Percentiles rank a stretch among this genome's conserved stretches.
phyloP scores from a whole-genome alignment of 1,284 basidiomycete species.

The Sporisorium exsertum region DNA sequence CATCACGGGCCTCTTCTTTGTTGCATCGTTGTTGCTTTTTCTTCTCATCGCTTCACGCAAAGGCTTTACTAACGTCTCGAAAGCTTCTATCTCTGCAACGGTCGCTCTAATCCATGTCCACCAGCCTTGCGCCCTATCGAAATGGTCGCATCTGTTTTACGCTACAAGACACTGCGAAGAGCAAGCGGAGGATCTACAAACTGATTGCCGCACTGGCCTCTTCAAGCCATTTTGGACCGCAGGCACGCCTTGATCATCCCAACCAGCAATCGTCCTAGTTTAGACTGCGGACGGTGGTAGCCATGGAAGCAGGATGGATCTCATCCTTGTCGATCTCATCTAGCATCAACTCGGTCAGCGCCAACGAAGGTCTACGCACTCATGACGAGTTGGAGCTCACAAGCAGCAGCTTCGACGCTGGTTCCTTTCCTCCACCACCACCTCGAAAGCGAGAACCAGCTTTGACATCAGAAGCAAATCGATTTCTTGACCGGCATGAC shows the following conservation, averaged over 20 bases:
- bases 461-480: not conserved
- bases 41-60: not conserved
- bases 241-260: not conserved
- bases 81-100: not conserved
- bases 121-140: not conserved
- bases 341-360: not conserved
- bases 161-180: not conserved
- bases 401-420: not conserved
- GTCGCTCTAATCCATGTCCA: not conserved
- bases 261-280: not conserved
- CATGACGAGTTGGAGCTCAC: not conserved
- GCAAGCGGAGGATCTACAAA: not conserved
- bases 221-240: not conserved
- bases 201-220: not conserved
- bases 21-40: not conserved
- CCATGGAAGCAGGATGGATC: constrained; percentile 15
- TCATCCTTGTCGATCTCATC: constrained; percentile 18
- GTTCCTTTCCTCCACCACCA: not conserved
- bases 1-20: not conserved
- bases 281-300: not conserved
- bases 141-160: not conserved
- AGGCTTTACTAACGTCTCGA: not conserved
- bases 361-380: not conserved
- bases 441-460: not conserved
- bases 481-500: not conserved